A percentile compares a stretch with the other conserved stretches of the same genome.
Conservation (phyloP, 257 asterid species). For the Coffea eugenioides region DNA sequence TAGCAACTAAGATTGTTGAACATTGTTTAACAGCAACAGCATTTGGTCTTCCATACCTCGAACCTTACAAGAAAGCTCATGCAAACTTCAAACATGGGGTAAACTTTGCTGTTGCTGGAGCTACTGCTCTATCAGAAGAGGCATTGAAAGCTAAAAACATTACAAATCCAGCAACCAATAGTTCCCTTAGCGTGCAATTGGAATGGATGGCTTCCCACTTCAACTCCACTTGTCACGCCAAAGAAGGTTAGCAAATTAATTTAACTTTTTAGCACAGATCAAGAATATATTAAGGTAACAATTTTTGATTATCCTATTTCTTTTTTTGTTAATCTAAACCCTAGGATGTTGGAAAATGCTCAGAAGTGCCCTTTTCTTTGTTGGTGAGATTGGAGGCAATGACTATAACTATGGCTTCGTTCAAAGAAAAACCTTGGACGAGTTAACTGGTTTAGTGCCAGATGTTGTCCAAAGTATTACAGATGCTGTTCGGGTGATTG, state of each 20-base stretch:
- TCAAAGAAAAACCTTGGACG: not conserved
- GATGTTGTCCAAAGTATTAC: constrained; percentile 8
- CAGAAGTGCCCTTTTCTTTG: constrained; percentile 24
- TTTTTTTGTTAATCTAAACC: not conserved
- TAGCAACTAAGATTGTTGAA: too few relatives aligned
- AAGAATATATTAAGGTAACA: not conserved
- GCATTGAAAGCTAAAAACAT: not conserved
- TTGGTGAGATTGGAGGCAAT: constrained; percentile 41
- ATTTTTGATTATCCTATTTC: not conserved
- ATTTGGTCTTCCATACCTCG: constrained; percentile 8
- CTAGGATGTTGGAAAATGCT: constrained; percentile 24
- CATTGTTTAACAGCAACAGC: not conserved
- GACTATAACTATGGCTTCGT: constrained; percentile 28
- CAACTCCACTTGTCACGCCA: constrained; percentile 6
- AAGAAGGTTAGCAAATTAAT: not conserved
- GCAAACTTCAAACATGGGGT: not conserved
- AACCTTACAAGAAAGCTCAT: not conserved
- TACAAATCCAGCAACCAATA: not conserved
- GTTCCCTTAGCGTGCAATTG: constrained; percentile 17
- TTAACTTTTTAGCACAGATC: too few relatives aligned
- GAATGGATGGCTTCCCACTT: constrained; percentile 21
- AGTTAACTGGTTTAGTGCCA: constrained; percentile 3
- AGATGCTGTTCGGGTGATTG: not conserved
- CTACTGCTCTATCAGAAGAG: constrained; percentile 1
- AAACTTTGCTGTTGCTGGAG: constrained; percentile 10